Evolutionary conservation across 768 basidiomycete species (phyloP).

Genomic region (Russula lepida): DNA sequence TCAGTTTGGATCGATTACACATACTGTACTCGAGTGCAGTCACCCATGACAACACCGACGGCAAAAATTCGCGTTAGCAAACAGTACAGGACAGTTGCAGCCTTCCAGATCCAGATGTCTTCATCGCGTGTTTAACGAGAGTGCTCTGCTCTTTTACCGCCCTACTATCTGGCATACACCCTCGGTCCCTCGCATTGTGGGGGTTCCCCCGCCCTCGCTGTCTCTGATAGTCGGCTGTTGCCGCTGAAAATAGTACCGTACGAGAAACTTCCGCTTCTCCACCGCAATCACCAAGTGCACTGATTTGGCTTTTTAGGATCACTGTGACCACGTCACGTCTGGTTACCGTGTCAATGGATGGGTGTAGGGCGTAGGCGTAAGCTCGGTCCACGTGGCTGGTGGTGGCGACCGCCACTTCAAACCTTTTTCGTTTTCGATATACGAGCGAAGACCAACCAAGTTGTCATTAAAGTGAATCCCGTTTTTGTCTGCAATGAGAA

Average conservation of each 20-base stretch:
- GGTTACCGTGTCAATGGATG: slow-evolving; percentile 30
- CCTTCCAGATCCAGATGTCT: no score
- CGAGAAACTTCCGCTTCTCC: slow-evolving; percentile 31
- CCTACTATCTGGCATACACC: not conserved
- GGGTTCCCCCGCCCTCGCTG: slow-evolving; percentile 22
- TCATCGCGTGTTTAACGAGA: no score
- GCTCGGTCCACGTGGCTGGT: slow-evolving; percentile 40
- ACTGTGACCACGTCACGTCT: slow-evolving; percentile 44
- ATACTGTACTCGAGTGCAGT: no score
- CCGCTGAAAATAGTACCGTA: slow-evolving; percentile 40
- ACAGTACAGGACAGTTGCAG: no score
- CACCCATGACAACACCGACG: no score
- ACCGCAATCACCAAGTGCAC: not conserved
- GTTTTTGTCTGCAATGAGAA: no score
- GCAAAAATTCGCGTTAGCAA: no score
- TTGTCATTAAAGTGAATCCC: no score
- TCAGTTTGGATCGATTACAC: no score
- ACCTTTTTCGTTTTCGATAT: slow-evolving; percentile 26
- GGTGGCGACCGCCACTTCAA: slow-evolving; percentile 42
- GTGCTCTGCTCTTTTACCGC: no score
- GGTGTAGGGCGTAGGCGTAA: slow-evolving; percentile 30
- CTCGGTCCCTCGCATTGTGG: not conserved
- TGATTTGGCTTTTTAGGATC: slow-evolving; percentile 25
- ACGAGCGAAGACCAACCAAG: not conserved
- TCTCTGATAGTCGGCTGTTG: slow-evolving; percentile 26